Base-by-base conservation (phyloP, 2,329 filamentous ascomycete genomes). In the Aspergillus tanneri region DNA sequence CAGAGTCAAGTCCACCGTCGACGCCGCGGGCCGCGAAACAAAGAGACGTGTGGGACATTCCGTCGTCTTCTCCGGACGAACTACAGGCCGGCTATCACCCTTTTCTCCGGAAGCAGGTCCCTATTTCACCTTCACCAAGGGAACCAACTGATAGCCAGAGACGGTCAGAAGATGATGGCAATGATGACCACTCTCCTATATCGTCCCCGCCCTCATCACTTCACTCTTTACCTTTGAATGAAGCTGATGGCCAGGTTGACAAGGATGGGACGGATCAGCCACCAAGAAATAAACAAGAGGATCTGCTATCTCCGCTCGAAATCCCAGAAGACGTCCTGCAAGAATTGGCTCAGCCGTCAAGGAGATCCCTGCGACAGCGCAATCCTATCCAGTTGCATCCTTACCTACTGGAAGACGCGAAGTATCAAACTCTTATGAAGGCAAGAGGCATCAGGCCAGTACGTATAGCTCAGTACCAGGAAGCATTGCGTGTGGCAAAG, bases 321-420 rank as follows among this genome's bases (percentile, higher is more conserved):
- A 57, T 68, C 9, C 55, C 60, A 0, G 59, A 63, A 10, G 61
- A 66, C 8, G 42, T 67, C 14, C 22, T 66, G 37, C 55, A 44
- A 21, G 57, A 67, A 47, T 21, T 62, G 24, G 49, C 54, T 22
- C 61, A 57, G 24, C 62, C 62, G 12, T 40, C 46, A n/a, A 60
- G 64, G 49, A 64, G 70, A 47, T 61, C 59, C 3, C 58, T 77
- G 18, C 65, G 75, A 43, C 65, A 73, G 46, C 69, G 75, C 30
- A 75, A 74, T 54, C 69, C 72, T 6, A 76, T 76, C 40, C 75
- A 78, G 46, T 51, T 76, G 22, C 72, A 77, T 52, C 75, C 75
- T 2, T 78, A 77, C 47, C 58, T 70, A 1, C 55, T 76, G 12
- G 75, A 78, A 52, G 63, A 70, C 49, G 72, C 72, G 6, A 68